Evolutionary conservation across 2,329 filamentous ascomycete species (phyloP), one percentile per base, ranked within the genome.

Genomic region (Plenodomus lindquistii): DNA sequence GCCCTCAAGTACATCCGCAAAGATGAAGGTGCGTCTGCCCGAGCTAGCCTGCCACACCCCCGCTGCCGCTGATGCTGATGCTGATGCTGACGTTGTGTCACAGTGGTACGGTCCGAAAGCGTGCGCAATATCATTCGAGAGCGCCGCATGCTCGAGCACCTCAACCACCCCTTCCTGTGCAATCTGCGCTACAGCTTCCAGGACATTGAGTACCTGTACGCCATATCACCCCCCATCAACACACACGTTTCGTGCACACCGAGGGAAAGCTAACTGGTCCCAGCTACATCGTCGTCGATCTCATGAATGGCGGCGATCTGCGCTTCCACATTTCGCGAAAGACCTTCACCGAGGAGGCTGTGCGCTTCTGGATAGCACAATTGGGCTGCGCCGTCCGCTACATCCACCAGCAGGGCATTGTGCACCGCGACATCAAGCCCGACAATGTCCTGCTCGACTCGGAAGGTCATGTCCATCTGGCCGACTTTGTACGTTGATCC

Each of bases 111-210:
- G 68, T 96, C 92, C 55, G 94, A 97, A 75, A 97, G 93, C 71
- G 94, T 97, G 52, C 88, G 93, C 66, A 99, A 99, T 73, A 99
- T 99, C 62, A 94, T 99, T 69, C 87, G 94, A 63, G 94, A 99
- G 79, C 85, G 94, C 57, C 86, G 93, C 70, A 99, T 99, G 94
- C 84, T 99, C 68, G 92, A 99, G 77, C 91, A 97, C 73, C 83
- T 99, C 65, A 97, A 96, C 72, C 94, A 99, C 69, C 91, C 93
- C 20, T 99, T 97, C 73, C 88, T 99, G 62, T 97, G 93, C 79
- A 99, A 99, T 74, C 79, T 99, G 79, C 89, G 94, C 66, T 99
- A 97, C 77, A 97, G 92, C 76, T 99, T 99, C 71, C 94, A 99
- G 76, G 94, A 99, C 74, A 91, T 97, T 64, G 94, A 99, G 74